phyloP scores from a whole-genome alignment of 2,329 filamentous ascomycete genomes.

The Paracoccidioides brasiliensis region DNA sequence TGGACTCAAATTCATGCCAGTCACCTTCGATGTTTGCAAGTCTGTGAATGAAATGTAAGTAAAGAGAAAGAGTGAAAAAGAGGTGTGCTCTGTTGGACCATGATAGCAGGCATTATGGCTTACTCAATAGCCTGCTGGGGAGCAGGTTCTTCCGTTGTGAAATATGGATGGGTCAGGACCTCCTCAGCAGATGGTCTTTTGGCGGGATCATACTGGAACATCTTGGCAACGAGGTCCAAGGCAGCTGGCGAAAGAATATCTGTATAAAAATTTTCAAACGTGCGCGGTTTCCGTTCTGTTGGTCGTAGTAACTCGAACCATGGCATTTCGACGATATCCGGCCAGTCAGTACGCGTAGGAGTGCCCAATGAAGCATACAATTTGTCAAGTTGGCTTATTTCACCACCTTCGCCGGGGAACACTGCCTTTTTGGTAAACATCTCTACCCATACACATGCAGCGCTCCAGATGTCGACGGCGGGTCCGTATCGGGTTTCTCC shows the following conservation, averaged over 20 bases:
- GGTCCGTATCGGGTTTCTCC: constrained; percentile 85
- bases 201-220: constrained; percentile 81
- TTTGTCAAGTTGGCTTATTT: constrained; percentile 90
- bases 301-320: constrained; percentile 92
- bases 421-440: constrained; percentile 91
- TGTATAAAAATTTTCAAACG: constrained; percentile 73
- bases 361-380: constrained; percentile 91
- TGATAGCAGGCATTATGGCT: constrained; percentile 26
- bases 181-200: constrained; percentile 73
- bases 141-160: constrained; percentile 64
- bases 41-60: constrained; percentile 29
- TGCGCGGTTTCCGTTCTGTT: constrained; percentile 54
- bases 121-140: constrained; percentile 70
- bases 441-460: constrained; percentile 90
- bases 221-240: constrained; percentile 66
- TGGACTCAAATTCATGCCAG: constrained; percentile 98
- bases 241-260: constrained; percentile 65
- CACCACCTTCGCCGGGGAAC: constrained; percentile 90
- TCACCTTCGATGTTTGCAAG: constrained; percentile 75
- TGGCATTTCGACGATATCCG: constrained; percentile 78
- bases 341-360: constrained; percentile 74
- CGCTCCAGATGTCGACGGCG: constrained; percentile 91
- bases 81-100: not conserved
- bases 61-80: constrained; percentile 1
- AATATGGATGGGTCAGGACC: constrained; percentile 79